These are phyloP conservation scores for Trichoderma citrinoviride DNA, from an alignment of 2,329 filamentous ascomycete genomes.

Conservation along the genomic window DNA sequence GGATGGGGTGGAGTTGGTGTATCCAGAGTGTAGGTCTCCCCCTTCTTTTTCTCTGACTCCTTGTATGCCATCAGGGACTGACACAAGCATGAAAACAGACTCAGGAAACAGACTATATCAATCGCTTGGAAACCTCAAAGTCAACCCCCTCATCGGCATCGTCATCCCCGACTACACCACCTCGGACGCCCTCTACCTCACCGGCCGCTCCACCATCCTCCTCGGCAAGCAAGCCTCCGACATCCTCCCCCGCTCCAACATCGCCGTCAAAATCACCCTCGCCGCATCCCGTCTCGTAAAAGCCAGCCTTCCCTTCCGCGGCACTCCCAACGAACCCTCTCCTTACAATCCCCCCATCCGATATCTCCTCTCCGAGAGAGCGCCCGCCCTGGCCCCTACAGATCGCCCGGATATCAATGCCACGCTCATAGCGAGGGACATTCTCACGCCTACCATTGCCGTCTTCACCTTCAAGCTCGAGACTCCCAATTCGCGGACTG, in stretches of 20 bases:
- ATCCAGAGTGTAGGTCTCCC: slow-evolving; percentile 71
- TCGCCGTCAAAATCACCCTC: slow-evolving; percentile 68
- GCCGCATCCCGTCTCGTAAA: slow-evolving; percentile 60
- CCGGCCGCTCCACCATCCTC: slow-evolving; percentile 66
- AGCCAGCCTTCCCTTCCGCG: slow-evolving; percentile 66
- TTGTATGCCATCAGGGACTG: background rate
- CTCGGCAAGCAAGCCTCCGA: slow-evolving; percentile 59
- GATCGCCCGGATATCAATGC: slow-evolving; percentile 41
- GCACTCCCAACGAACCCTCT: slow-evolving; percentile 55
- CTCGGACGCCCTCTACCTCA: slow-evolving; percentile 71
- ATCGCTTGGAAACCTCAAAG: slow-evolving; percentile 71
- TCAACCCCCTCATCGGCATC: slow-evolving; percentile 65
- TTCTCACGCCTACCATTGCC: slow-evolving; percentile 64
- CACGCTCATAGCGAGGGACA: slow-evolving; percentile 55
- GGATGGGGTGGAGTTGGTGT: slow-evolving; percentile 55
- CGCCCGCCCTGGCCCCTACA: slow-evolving; percentile 23
- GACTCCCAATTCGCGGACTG: background rate
- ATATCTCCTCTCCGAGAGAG: slow-evolving; percentile 58
- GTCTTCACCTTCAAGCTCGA: slow-evolving; percentile 56
- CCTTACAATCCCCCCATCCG: slow-evolving; percentile 79
- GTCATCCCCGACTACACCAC: slow-evolving; percentile 72
- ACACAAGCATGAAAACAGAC: slow-evolving; percentile 36
- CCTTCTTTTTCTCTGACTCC: background rate
- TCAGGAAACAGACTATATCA: slow-evolving; percentile 84
- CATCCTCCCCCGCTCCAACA: slow-evolving; percentile 65